Conservation (phyloP, 208 protist genomes). For the Acanthamoeba royreba region DNA sequence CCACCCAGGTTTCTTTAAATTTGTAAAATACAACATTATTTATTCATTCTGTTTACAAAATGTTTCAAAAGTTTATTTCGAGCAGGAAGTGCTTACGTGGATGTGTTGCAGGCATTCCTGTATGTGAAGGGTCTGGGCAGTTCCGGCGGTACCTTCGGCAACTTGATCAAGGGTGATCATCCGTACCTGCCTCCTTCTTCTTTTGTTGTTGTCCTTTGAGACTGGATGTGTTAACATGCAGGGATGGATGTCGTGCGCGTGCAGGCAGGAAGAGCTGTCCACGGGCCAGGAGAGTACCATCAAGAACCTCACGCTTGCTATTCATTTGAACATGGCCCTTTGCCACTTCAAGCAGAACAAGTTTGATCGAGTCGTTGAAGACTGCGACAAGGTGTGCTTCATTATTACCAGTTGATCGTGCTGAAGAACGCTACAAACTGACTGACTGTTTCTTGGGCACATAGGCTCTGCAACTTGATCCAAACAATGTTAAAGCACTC, state of each 20-base stretch:
- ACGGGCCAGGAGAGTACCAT: neutral
- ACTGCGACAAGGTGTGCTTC: constrained; percentile 29
- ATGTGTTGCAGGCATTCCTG: neutral
- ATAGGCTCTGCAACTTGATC: neutral
- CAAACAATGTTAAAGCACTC: neutral
- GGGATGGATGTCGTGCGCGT: too few species aligned
- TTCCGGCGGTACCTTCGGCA: neutral
- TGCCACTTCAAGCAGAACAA: constrained; percentile 4
- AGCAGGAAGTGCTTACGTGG: too few species aligned
- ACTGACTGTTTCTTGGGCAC: too few species aligned
- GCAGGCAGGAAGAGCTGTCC: neutral
- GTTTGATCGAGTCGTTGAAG: neutral
- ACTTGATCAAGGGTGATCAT: neutral
- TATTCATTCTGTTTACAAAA: neutral
- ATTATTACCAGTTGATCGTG: too few species aligned
- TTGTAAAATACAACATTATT: too few species aligned
- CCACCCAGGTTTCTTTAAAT: too few species aligned
- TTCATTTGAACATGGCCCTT: neutral
- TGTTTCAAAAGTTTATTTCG: neutral
- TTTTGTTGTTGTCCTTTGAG: neutral
- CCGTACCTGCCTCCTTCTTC: too few species aligned
- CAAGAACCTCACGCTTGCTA: neutral
- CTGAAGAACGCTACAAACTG: too few species aligned
- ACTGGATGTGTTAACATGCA: neutral
- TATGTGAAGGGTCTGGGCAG: neutral